Evolutionary conservation across 2,329 filamentous ascomycete genomes (phyloP), one percentile per base, ranked within the genome.

Genomic region (Aspergillus ochraceoroseus): DNA sequence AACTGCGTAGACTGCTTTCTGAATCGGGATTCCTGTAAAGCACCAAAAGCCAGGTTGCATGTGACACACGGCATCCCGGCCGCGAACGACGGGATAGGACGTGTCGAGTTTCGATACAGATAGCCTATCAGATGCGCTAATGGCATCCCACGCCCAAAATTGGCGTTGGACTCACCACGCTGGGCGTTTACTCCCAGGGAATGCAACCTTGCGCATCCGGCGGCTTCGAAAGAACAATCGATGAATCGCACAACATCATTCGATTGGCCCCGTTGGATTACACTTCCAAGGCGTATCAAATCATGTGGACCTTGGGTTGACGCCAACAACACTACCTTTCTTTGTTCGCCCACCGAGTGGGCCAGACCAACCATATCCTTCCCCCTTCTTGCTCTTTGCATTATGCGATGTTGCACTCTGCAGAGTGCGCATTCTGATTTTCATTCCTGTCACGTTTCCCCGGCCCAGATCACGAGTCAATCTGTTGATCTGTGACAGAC

Each of bases 1-100:
- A 46, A 47, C 39, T 44, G 41, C 59, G 64, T 68, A 69, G 66
- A 65, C 61, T 71, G 37, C 59, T 71, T 28, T 70, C 67, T 42
- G 68, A 71, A 56, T 71, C 68, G 34, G 68, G 68, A 45, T 71
- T 71, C 56, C 55, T 71, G 53, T 71, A 67, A 56, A 50, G 42
- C 46, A 49, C 38, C 40, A 28, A 44, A n/a, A 26, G 33, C 13
- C 26, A 28, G 41, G 25, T 33, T 38, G 41, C 31, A 35, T 32
- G 30, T 43, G 41, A 43, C 41, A 43, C 41, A 35, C 30, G 41
- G 35, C 31, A 28, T 35, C 27, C 35, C 19, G 14, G 41, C 39
- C 35, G 20, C 12, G 35, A 27, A 30, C 39, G 30, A 39, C 41
- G 38, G 41, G 41, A 43, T 30, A 25, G 32, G 27, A 36, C 18